Evolutionary conservation across 257 asterid genomes (phyloP), one percentile per base, ranked within the genome.

Genomic region (Solanum medicagineum): DNA sequence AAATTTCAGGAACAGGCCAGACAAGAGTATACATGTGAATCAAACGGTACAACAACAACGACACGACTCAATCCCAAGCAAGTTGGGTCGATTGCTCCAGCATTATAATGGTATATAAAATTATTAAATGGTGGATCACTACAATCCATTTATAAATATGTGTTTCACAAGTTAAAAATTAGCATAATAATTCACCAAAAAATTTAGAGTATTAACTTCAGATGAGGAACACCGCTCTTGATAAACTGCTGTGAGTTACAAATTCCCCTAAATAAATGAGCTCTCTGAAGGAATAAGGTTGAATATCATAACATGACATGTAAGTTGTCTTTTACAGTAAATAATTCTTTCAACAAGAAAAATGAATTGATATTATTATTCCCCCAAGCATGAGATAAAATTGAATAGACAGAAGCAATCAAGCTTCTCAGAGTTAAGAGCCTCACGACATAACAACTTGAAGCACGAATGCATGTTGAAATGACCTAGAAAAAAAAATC

Each of bases 401-500:
- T n/a, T 20, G 59, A 74, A 77, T 9, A 77, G 40, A 77, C 63
- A 16, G 47, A 26, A 26, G 42, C 36, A 45, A 74, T 74, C 81
- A 44, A 26, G 47, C 60, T 26, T 51, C 83, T 26, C 63, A 77
- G 2, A 26, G 63, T 77, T 62, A 77, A 77, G 47, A 51, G 47
- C 63, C 63, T 51, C 47, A 24, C 24, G 83, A n/a, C 42, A 47
- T 47, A 75, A 47, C 44, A 51, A 77, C 47, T 56, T 45, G 65
- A 77, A 19, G 44, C 83, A 77, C 11, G 10, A 75, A 29, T 74
- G 62, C 81, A 83, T 42, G 62, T 29, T 24, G 66, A 66, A 66
- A 83, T 83, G 66, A 74, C 85, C 66, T 49, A 83, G 84, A 47
- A 83, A 83, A 26, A 36, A 29, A 47, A 66, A 49, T 83, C 85